Base-by-base conservation (phyloP, 2,329 filamentous ascomycete species). In the Akanthomyces muscarius region DNA sequence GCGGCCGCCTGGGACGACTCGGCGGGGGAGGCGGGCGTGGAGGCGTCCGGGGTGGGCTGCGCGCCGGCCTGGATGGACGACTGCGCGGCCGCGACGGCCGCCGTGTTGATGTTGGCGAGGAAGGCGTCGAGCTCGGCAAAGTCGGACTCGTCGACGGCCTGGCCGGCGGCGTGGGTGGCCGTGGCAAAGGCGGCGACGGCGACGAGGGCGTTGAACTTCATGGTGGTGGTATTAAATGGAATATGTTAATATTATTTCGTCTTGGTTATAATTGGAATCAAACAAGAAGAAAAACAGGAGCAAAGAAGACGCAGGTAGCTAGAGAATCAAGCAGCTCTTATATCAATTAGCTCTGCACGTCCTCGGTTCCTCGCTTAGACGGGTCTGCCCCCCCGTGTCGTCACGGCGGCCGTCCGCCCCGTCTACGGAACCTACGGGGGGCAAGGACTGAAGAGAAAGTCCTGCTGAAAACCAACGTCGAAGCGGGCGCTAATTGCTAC, bases 101-200 rank as follows among this genome's bases (percentile, higher is more conserved):
- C 79, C 81, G 54, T 77, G 75, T 80, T 80, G 66, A 78, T 76
- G 45, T 72, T 75, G n/a, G 66, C 64, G 38, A 78, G 66, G 68
- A 79, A 82, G 73, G 76, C 82, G 56, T 72, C 73, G 23, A 73
- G 48, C n/a, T 38, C 75, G 66, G 78, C 75, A 52, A 77, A 68
- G 65, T 72, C 71, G 58, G 71, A 71, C 69, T 78, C 82, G 61
- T 68, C 71, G 69, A 52, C 59, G 41, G 59, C 33, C 33, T 36
- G 33, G 33, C 33, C 59, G 42, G 50, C n/a, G 42, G 38, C 48
- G 23, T 52, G 36, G 50, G 38, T 45, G 13, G 30, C 44, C 18
- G 47, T n/a, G 5, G 50, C 50, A 30, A 41, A 41, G n/a, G 36
- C 41, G 28, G 21, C 30, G 21, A n/a, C 25, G 50, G 52, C 25